Evolutionary conservation across 2,329 filamentous ascomycete species (phyloP), one percentile per base, ranked within the genome.

Genomic region (Claviceps sp.): DNA sequence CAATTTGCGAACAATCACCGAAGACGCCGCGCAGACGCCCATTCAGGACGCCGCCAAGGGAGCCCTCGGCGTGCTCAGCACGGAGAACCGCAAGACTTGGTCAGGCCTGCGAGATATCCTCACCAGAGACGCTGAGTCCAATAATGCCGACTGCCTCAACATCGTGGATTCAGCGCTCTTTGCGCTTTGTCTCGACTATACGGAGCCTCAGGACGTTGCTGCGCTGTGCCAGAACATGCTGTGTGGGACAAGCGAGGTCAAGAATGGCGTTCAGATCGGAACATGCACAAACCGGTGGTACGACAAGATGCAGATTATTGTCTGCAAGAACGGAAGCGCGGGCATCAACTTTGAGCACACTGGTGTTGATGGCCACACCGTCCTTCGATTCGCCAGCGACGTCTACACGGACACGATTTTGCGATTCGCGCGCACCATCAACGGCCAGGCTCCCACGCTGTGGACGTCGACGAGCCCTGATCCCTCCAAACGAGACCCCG

Each of bases 341-440:
- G 93, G 93, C 5, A 97, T 98, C 80, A 98, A 98, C 70, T 97
- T 98, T 62, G 93, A 98, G 67, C 93, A 98, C 64, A 98, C 93
- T 0, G 93, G 93, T 58, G 91, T 98, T 5, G 93, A 98, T 62
- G 93, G 93, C 1, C 93, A 98, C 65, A 98, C 93, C 0, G 93
- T 98, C 22, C 78, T 98, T 50, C 85, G 93, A 5, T 97, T 98
- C 61, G 93, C 93, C 16, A 95, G 89, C 56, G 93, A 98, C 61
- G 75, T 98, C 16, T 98, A 96, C 68, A 97, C 93, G 0, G 93
- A 98, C 66, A 98, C 93, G 2, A 97, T 98, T 58, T 80, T 98
- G 39, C 85, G 93, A 11, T 97, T 96, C 63, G 93, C 93, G 3
- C 84, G 87, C 52, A 91, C 89, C 1, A 97, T 98, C 74, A 97